A percentile compares a stretch with the other conserved stretches of the same genome.
Conservation (phyloP, 1,139 yeast genomes). For the Zygoascus sp. region DNA sequence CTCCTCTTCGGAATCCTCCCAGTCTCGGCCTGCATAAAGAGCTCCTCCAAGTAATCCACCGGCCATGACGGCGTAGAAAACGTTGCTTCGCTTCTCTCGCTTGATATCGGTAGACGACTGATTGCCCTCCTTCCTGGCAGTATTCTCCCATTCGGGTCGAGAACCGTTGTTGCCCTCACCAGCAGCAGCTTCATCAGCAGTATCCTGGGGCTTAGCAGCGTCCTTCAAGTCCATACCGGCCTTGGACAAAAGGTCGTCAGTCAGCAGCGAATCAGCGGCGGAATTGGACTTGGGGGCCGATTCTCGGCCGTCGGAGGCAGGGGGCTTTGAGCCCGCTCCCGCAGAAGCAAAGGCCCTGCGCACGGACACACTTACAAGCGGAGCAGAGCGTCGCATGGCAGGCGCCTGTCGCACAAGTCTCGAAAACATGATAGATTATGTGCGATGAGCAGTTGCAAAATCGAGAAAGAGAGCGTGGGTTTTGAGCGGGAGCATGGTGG, state of each 20-base stretch:
- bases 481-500: neutral
- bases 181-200: constrained; percentile 21
- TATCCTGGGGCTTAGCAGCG: constrained; percentile 20
- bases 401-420: neutral
- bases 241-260: constrained; percentile 74
- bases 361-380: no score
- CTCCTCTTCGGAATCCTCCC: constrained; percentile 70
- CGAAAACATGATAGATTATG: neutral
- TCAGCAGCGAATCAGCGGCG: constrained; percentile 51
- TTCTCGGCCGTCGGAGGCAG: no score
- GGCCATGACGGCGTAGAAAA: constrained; percentile 44
- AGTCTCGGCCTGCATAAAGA: constrained; percentile 76
- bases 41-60: constrained; percentile 59
- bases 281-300: no score
- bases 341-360: neutral
- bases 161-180: constrained; percentile 31
- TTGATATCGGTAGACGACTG: constrained; percentile 65
- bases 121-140: constrained; percentile 39
- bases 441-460: neutral
- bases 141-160: constrained; percentile 34
- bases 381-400: no score
- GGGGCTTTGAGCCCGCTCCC: constrained; percentile 10
- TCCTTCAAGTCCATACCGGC: constrained; percentile 63
- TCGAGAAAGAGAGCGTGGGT: neutral
- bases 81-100: constrained; percentile 41